Conservation (phyloP, 805 yeast species). For the Clavispora vitiphila region DNA sequence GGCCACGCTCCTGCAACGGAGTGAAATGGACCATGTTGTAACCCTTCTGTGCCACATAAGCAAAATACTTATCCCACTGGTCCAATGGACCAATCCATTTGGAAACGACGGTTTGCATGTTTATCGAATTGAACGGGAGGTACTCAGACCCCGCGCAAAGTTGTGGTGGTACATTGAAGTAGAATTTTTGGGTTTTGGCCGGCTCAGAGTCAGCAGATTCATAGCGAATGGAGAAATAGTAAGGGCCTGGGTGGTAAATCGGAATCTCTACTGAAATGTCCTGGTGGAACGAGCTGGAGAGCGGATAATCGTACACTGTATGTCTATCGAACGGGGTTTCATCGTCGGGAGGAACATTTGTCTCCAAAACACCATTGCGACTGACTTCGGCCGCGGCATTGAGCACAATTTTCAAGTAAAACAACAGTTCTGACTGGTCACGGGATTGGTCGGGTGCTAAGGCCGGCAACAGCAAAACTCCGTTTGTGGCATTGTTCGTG, state of each 20-base stretch:
- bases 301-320: conserved; percentile 46
- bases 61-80: conserved; percentile 66
- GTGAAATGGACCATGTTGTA: conserved; percentile 97
- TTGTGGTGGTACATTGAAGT: conserved; percentile 78
- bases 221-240: conserved; percentile 66
- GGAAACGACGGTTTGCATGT: conserved; percentile 79
- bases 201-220: conserved; percentile 22
- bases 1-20: conserved; percentile 87
- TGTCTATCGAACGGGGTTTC: conserved; percentile 49
- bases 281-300: conserved; percentile 55
- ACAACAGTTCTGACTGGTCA: conserved; percentile 38
- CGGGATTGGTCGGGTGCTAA: conserved; percentile 27
- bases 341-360: conserved; percentile 57
- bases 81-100: conserved; percentile 79
- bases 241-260: conserved; percentile 73
- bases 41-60: conserved; percentile 62
- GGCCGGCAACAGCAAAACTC: conserved; percentile 50
- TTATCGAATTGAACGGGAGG: conserved; percentile 71
- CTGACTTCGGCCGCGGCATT: conserved; percentile 73
- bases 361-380: conserved; percentile 66
- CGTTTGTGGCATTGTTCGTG: conserved; percentile 32
- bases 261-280: conserved; percentile 59
- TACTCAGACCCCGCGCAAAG: conserved; percentile 51
- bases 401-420: conserved; percentile 53
- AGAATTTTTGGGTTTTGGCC: conserved; percentile 45